Evolutionary conservation across 768 basidiomycete species (phyloP).

Genomic region (Goffeauzyma gilvescens): DNA sequence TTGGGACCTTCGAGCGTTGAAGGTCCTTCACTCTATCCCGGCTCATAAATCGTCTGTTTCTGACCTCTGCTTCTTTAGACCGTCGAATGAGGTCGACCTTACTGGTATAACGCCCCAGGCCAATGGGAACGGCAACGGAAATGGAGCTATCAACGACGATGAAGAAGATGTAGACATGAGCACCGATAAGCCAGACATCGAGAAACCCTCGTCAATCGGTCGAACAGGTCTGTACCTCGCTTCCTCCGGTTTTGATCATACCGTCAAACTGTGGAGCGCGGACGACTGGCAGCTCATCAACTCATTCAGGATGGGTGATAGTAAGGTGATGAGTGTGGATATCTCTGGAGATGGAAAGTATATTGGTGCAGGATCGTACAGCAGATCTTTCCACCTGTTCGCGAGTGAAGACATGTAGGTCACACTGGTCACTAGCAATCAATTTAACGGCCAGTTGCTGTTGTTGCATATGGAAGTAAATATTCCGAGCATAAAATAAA

Average conservation of each 20-base stretch:
- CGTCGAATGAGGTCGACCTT: conserved; percentile 14
- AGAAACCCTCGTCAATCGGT: conserved; percentile 5
- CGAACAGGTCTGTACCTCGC: conserved; percentile 69
- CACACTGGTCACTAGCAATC: background rate
- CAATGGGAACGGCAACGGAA: conserved; percentile 2
- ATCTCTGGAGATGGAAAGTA: conserved; percentile 62
- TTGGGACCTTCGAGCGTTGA: conserved; percentile 92
- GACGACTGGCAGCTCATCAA: conserved; percentile 92
- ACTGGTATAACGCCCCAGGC: conserved; percentile 9
- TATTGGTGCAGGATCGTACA: conserved; percentile 77
- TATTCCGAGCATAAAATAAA: no score
- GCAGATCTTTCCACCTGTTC: conserved; percentile 84
- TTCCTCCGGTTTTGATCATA: conserved; percentile 81
- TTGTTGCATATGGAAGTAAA: no score
- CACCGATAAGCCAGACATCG: conserved; percentile 3
- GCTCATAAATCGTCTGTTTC: conserved; percentile 89
- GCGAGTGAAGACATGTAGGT: conserved; percentile 41
- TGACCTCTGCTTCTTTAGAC: conserved; percentile 81
- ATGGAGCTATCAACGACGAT: conserved; percentile 7
- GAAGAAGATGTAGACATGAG: conserved; percentile 10
- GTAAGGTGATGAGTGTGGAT: conserved; percentile 99
- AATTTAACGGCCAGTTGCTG: no score
- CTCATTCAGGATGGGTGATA: conserved; percentile 66
- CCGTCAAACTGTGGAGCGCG: conserved; percentile 89
- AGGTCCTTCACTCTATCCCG: conserved; percentile 85